phyloP scores from a whole-genome alignment of 129 eudicot species.

The Apium graveolens region DNA sequence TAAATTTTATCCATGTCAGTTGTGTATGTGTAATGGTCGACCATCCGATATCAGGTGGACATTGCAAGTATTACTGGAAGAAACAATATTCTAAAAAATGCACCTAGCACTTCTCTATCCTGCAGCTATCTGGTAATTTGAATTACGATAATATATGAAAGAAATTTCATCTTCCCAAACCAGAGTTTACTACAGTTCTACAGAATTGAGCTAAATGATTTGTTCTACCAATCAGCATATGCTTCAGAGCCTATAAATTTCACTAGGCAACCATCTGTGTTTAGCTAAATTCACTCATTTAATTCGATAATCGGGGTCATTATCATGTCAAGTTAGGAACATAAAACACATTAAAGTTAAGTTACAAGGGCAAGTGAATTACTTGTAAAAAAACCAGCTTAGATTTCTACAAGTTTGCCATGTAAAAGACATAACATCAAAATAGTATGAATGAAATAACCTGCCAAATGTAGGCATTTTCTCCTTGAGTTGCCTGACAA shows the following conservation, averaged over 20 bases:
- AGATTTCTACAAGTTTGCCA: background rate
- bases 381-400: background rate
- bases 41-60: background rate
- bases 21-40: background rate
- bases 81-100: background rate
- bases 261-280: background rate
- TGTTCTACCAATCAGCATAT: background rate
- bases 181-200: background rate
- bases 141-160: background rate
- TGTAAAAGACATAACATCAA: background rate
- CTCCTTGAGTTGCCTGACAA: conserved; percentile 97
- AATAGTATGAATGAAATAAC: conserved; percentile 23
- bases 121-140: background rate
- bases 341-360: background rate
- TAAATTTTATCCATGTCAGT: background rate
- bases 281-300: background rate
- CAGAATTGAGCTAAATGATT: background rate
- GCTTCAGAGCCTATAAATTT: background rate
- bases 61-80: background rate
- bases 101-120: background rate
- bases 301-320: background rate
- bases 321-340: background rate
- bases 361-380: background rate
- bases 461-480: conserved; percentile 98
- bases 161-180: background rate